These are phyloP conservation scores for Eucalyptus viminalis DNA, from an alignment of 345 rosid species.

Conservation along the genomic window DNA sequence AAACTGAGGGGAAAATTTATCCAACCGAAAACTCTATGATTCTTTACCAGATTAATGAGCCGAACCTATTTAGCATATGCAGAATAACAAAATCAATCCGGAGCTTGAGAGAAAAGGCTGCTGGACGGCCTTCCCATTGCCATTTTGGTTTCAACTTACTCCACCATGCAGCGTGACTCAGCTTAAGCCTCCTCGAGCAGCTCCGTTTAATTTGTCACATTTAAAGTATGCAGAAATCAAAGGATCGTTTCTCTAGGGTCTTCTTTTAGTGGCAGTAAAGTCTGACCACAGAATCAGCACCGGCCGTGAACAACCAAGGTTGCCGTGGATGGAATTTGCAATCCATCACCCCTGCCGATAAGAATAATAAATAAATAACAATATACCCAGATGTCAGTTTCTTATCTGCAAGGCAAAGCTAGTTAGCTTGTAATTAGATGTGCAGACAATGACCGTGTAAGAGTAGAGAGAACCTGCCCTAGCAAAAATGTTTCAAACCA, in stretches of 20 bases:
- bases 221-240: background rate
- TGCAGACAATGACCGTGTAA: background rate
- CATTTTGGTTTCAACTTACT: background rate
- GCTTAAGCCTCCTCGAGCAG: background rate
- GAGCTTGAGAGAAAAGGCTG: background rate
- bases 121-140: background rate
- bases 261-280: conserved; percentile 52
- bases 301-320: conserved; percentile 96
- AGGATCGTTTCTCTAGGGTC: background rate
- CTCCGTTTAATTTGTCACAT: background rate
- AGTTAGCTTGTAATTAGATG: background rate
- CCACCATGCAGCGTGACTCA: background rate
- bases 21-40: background rate
- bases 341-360: conserved; percentile 67
- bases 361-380: background rate
- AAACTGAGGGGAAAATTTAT: background rate
- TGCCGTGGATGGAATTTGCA: conserved; percentile 93
- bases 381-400: background rate
- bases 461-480: too few relatives aligned
- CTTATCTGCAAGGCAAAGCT: background rate
- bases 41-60: background rate
- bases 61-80: background rate
- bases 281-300: conserved; percentile 69
- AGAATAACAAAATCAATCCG: background rate
- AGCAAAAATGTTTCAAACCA: background rate